Evolutionary conservation across 2,329 filamentous ascomycete genomes (phyloP), one percentile per base, ranked within the genome.

Genomic region (Biscogniauxia sp.): DNA sequence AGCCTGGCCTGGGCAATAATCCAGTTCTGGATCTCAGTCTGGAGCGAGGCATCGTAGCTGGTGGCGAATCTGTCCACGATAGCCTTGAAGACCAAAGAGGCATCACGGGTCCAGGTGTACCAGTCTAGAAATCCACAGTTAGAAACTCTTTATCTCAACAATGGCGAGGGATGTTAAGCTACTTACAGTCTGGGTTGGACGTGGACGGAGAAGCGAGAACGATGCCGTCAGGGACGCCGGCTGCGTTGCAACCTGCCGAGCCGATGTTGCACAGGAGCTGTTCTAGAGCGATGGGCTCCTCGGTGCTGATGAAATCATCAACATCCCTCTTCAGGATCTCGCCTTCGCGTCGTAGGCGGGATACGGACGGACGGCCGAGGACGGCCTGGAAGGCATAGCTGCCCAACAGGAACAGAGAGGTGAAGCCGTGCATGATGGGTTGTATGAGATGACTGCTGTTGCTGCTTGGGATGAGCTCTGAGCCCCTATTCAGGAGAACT

Each of bases 61-160:
- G 84, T 77, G 53, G 77, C 70, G 71, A 92, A 89, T 20, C 84
- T 80, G 67, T 93, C 90, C 8, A 90, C 79, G 17, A 93, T 75
- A 23, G 79, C 78, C 76, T 91, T 92, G 77, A 90, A 85, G 2
- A 86, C 85, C 28, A 93, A 79, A 23, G 87, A 88, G 17, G 88
- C 83, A 73, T 94, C 91, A 69, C 91, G 80, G 1, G 88, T 92
- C 91, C 91, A 94, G 0, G 89, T 92, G 70, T 87, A 93, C 70
- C 84, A 93, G 74, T 93, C 89, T 91, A 56, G 26, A 13, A 8
- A 20, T 15, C 7, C 51, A n/a, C 53, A 61, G 53, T 67, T 49
- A 69, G 66, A 45, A 54, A 60, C n/a, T 20, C 11, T 19, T 11
- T 49, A 20, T 37, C 37, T 11, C 17, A 20, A 7, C 32, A 8